Evolutionary conservation across 1,284 basidiomycete species (phyloP).

Genomic region (Puccinia hordei): DNA sequence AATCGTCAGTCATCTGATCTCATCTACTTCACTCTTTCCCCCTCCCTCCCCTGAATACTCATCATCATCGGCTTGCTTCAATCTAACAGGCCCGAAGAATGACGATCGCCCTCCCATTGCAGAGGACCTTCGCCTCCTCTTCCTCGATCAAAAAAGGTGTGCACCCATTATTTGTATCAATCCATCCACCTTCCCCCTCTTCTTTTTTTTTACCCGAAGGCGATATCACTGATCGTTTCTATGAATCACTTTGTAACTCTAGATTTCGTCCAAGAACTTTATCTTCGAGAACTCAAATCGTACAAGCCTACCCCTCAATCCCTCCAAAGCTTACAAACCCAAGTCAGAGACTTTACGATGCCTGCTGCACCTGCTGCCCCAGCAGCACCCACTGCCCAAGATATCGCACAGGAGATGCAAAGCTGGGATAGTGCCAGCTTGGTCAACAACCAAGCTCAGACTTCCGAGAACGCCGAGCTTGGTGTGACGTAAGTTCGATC

Average conservation of each 20-base stretch:
- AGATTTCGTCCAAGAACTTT: constrained; percentile 92
- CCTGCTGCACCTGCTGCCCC: constrained; percentile 60
- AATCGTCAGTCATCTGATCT: background rate
- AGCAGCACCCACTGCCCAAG: constrained; percentile 59
- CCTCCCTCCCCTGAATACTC: background rate
- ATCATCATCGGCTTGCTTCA: background rate
- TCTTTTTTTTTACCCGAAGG: background rate
- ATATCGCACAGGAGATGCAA: constrained; percentile 61
- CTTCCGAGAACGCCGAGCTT: constrained; percentile 11
- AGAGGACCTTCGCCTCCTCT: constrained; percentile 42
- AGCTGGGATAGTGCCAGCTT: constrained; percentile 54
- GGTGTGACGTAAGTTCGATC: constrained; percentile 28
- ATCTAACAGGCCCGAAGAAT: constrained; percentile 15
- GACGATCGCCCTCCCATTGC: constrained; percentile 20
- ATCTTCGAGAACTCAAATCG: constrained; percentile 82
- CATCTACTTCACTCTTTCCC: background rate
- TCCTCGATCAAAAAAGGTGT: constrained; percentile 39
- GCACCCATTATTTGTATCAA: background rate
- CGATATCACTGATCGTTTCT: background rate
- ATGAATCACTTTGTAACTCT: too few relatives aligned
- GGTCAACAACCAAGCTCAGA: constrained; percentile 31
- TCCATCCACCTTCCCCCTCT: background rate
- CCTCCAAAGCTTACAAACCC: constrained; percentile 54
- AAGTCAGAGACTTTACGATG: constrained; percentile 61
- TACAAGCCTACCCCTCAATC: constrained; percentile 70